Evolutionary conservation across 805 yeast genomes (phyloP).

Genomic region (Zygotorulaspora chibaensis): DNA sequence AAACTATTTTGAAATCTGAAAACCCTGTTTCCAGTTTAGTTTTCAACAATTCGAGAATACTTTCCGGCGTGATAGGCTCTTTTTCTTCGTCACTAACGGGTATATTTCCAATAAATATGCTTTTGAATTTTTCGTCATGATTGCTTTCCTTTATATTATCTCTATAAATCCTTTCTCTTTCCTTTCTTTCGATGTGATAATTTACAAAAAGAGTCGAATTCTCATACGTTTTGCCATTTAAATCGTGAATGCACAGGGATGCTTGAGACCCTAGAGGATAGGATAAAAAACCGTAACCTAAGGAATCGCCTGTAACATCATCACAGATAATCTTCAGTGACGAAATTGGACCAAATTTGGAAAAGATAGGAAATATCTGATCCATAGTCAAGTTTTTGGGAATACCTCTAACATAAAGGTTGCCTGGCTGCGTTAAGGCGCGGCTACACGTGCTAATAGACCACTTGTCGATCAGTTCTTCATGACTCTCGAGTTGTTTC

Average conservation of each 20-base stretch:
- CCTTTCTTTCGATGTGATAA: constrained; percentile 61
- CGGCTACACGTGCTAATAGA: constrained; percentile 28
- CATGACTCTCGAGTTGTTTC: constrained; percentile 2
- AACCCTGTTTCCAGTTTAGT: constrained; percentile 36
- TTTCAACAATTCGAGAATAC: constrained; percentile 41
- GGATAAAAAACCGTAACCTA: constrained; percentile 65
- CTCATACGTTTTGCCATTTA: constrained; percentile 41
- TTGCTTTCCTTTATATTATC: constrained; percentile 39
- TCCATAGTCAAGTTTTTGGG: constrained; percentile 38
- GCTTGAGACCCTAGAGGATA: constrained; percentile 57
- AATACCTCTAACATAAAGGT: constrained; percentile 51
- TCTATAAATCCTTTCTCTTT: constrained; percentile 43
- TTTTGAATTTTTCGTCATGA: constrained; percentile 46
- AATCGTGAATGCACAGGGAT: constrained; percentile 51
- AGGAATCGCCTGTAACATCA: constrained; percentile 36
- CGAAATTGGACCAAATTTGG: constrained; percentile 40
- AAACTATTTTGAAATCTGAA: constrained; percentile 20
- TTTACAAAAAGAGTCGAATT: constrained; percentile 45
- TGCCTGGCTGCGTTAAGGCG: constrained; percentile 51
- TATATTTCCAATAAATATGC: constrained; percentile 51
- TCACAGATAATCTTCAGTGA: constrained; percentile 47
- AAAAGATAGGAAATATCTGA: constrained; percentile 38
- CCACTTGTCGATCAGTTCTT: constrained; percentile 19
- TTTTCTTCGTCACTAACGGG: constrained; percentile 40
- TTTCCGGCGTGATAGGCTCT: constrained; percentile 22